A percentile compares a stretch with the other conserved stretches of the same genome.
Conservation (phyloP, 768 basidiomycete species). For the Tylopilus felleus region DNA sequence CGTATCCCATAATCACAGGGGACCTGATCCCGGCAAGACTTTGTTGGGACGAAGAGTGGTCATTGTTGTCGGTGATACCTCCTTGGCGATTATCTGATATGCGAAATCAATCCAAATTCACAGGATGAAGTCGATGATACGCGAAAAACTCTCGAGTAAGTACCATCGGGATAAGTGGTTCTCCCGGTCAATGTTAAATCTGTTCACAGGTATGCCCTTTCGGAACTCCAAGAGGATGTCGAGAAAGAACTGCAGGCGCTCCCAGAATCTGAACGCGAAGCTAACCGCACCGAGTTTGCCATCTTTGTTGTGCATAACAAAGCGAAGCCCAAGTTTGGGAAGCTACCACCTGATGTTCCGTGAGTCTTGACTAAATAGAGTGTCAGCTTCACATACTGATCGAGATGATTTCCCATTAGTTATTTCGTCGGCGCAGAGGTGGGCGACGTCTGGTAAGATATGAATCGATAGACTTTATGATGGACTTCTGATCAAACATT, state of each 20-base stretch:
- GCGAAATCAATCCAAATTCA: not conserved
- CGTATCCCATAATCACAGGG: conserved; percentile 36
- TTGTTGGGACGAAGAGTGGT: conserved; percentile 79
- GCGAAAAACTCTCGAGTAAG: conserved; percentile 83
- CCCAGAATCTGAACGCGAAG: conserved; percentile 73
- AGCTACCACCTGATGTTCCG: conserved; percentile 65
- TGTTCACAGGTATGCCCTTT: conserved; percentile 72
- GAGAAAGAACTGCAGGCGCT: conserved; percentile 60
- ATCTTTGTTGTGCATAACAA: conserved; percentile 97
- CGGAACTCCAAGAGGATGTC: conserved; percentile 88
- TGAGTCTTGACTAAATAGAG: conserved; percentile 35
- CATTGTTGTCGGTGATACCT: conserved; percentile 62
- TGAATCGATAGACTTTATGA: not conserved
- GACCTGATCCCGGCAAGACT: conserved; percentile 60
- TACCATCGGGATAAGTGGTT: conserved; percentile 3
- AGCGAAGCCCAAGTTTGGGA: conserved; percentile 77
- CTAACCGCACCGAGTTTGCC: conserved; percentile 75
- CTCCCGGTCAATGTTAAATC: not conserved
- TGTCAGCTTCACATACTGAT: conserved; percentile 3
- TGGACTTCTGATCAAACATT: conserved; percentile 12
- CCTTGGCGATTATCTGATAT: conserved; percentile 14
- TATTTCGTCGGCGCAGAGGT: conserved; percentile 85
- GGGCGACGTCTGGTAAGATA: conserved; percentile 63
- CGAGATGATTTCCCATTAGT: conserved; percentile 27
- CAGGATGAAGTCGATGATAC: conserved; percentile 90